Evolutionary conservation across 371 early-diverging fungal genomes (phyloP), one percentile per base, ranked within the genome.

Genomic region (Polyrhizophydium stewartii): DNA sequence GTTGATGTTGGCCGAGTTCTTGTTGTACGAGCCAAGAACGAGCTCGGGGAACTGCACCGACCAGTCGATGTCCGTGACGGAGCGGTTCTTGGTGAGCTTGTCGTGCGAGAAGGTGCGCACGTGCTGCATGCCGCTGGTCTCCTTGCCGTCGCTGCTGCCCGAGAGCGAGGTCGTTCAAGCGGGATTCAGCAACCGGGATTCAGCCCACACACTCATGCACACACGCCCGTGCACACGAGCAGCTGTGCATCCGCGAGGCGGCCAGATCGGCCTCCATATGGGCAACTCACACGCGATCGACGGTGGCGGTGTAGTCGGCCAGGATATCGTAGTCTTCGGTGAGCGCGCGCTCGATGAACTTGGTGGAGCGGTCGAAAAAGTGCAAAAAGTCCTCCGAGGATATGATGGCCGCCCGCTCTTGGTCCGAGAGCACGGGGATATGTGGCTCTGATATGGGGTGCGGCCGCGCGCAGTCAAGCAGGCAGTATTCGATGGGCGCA

Each of bases 1-100:
- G 69, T 90, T 91, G 21, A 89, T 83, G 21, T 92, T 88, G 56
- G 85, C 65, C 3, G 88, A 82, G 64, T 91, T 91, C 66, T 94
- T 92, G 79, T 92, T 94, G 74, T 95, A 96, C 0, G 94, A 85
- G 9, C 88, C 88, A 1, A 92, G 89, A 9, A 90, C 70, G 19
- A 95, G 76, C 71, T 96, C 97, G 12, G 92, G 91, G 69, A 88
- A 88, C 86, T 90, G 69, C 1, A 33, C 21, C 24, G 31, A 94
- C 97, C 97, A 97, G 53, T 84, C 83, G 28, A 96, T 79, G 62
- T 92, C 94, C 25, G 93, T 93, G 12, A 96, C 90, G 2, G 93
- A 85, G 52, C 95, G 81, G 67, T 89, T 88, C 70, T 87, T 86
- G 45, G 87, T 80, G 85, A 85, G 86, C 40, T 86, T 79, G 40